Evolutionary conservation across 805 yeast genomes (phyloP), one percentile per base, ranked within the genome.

Genomic region (Saturnispora hagleri): DNA sequence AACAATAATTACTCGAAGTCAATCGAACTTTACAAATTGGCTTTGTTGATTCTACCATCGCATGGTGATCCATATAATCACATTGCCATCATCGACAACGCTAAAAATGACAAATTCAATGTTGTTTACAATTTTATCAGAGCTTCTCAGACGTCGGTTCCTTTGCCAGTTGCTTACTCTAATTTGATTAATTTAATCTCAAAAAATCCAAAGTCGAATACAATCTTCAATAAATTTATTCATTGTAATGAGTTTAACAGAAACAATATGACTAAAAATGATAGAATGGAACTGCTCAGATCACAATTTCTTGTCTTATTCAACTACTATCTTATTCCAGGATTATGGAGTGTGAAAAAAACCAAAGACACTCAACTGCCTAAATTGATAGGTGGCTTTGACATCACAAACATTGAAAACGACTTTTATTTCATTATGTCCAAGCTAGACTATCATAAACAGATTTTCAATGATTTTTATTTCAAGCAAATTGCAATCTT

Each of bases 21-120:
- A 2, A 56, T 71, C n/a, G 70, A 71, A 45, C 68, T 71, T 50
- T 80, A 81, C 58, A 72, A 76, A 47, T 63, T 72, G 44, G 81
- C 88, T 18, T 74, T 80, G 33, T 60, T 77, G 27, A 65, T 84
- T 18, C 63, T 83, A 27, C 90, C 91, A 1, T 78, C 87, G 0
- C 71, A 82, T 52, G 86, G 86, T 50, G 89, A 83, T 58, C 83
- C 80, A 28, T 77, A 77, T 57, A 79, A 79, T 57, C 82, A 79
- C 57, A 72, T 79, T 46, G 86, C 83, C 3, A 75, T 82, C 35
- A 68, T 74, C 41, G 73, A 76, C 53, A 77, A 79, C 70, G 69
- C 75, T 48, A 69, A 70, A 46, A 76, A 73, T 51, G 77, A 75
- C 54, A 73, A 72, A 49, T 73, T 69, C 53, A 67, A 68, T 47